Percentiles rank a stretch among this genome's conserved stretches.
phyloP scores from a whole-genome alignment of 2,329 filamentous ascomycete genomes.

The Simplicillium aogashimaense region DNA sequence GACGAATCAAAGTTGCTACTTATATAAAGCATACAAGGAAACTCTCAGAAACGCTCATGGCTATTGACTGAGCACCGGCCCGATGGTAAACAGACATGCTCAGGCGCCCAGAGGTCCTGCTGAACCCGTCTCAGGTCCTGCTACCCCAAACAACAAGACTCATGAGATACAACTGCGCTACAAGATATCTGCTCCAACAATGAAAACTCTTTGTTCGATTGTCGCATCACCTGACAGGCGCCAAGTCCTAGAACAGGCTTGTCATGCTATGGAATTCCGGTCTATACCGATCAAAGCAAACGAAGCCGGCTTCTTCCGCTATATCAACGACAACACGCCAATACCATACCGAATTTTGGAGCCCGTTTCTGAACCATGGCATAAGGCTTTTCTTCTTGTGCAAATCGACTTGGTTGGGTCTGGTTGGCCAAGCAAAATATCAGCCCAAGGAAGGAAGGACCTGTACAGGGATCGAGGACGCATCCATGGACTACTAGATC shows the following conservation, averaged over 20 bases:
- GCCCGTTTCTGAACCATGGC: conserved; percentile 47
- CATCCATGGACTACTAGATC: conserved; percentile 23
- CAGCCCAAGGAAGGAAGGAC: conserved; percentile 18
- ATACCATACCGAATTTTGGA: conserved; percentile 27
- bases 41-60: no score
- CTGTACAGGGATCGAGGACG: conserved; percentile 19
- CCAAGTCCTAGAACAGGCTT: conserved; percentile 25
- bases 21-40: no score
- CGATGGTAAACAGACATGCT: no score
- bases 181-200: conserved; percentile 19
- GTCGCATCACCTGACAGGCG: conserved; percentile 15
- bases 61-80: no score
- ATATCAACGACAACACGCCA: conserved; percentile 25
- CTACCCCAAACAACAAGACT: background rate
- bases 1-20: background rate
- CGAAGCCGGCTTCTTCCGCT: conserved; percentile 24
- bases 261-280: conserved; percentile 26
- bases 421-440: conserved; percentile 45
- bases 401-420: conserved; percentile 59
- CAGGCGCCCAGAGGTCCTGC: no score
- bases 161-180: conserved; percentile 23
- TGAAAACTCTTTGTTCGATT: conserved; percentile 18
- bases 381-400: conserved; percentile 68
- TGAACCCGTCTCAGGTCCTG: no score
- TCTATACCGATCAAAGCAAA: conserved; percentile 23